These are phyloP conservation scores for Fusarium luffae DNA, from an alignment of 2,329 filamentous ascomycete genomes.

Conservation along the genomic window DNA sequence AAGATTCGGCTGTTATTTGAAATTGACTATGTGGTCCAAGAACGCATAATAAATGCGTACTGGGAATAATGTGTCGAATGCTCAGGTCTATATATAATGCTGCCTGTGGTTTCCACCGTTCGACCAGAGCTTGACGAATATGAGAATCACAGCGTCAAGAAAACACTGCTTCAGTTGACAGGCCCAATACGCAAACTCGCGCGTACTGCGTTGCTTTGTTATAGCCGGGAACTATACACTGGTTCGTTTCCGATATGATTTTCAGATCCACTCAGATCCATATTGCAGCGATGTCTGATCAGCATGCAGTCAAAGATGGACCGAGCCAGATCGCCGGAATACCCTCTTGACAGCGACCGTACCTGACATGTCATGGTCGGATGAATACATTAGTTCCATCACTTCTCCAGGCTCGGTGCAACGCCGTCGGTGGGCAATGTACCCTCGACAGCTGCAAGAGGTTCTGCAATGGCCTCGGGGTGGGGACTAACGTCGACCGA, in stretches of 20 bases:
- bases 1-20: constrained; percentile 17
- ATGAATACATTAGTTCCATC: constrained; percentile 45
- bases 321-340: constrained; percentile 24
- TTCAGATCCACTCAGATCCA: neutral
- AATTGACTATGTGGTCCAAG: neutral
- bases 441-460: constrained; percentile 50
- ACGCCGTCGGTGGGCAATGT: constrained; percentile 60
- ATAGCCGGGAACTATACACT: neutral
- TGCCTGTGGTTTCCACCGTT: neutral
- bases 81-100: neutral
- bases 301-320: constrained; percentile 23
- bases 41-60: neutral
- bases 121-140: neutral
- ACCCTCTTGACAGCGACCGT: constrained; percentile 10
- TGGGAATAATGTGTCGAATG: neutral
- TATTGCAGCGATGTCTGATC: neutral
- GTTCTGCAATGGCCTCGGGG: constrained; percentile 33
- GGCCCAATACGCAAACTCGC: too few relatives aligned
- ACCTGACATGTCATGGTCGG: constrained; percentile 33
- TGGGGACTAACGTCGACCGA: constrained; percentile 29
- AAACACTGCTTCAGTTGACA: neutral
- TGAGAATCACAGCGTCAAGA: neutral
- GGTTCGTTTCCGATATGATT: neutral
- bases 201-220: neutral
- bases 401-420: constrained; percentile 64